These are phyloP conservation scores for Dendrobium huoshanense DNA, from an alignment of 106 monocot species.

Conservation along the genomic window DNA sequence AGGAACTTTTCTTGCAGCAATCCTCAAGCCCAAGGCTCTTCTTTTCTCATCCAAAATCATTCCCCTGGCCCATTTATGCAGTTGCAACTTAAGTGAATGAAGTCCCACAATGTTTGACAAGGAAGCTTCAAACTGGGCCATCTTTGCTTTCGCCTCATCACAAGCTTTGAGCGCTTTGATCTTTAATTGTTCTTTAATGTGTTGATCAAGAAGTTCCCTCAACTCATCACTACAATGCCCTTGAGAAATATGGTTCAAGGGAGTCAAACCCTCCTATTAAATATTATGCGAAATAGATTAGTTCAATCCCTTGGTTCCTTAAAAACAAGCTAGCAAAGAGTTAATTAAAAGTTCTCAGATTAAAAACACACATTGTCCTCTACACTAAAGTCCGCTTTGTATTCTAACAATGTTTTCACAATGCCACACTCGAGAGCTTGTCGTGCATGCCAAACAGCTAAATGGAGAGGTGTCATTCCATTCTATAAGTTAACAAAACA, in stretches of 20 bases:
- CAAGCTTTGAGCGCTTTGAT: slow-evolving; percentile 52
- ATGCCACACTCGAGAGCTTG: slow-evolving; percentile 40
- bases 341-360: neutral
- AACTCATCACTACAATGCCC: slow-evolving; percentile 39
- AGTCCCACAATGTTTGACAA: slow-evolving; percentile 75
- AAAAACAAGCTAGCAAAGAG: neutral
- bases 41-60: slow-evolving; percentile 96
- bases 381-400: slow-evolving; percentile 64
- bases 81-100: slow-evolving; percentile 61
- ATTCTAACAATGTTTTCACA: slow-evolving; percentile 56
- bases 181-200: slow-evolving; percentile 64
- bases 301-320: neutral
- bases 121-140: slow-evolving; percentile 75
- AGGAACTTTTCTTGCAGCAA: slow-evolving; percentile 60
- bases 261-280: slow-evolving; percentile 70
- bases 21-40: slow-evolving; percentile 62
- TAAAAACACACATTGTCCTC: slow-evolving; percentile 57
- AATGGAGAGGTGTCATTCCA: slow-evolving; percentile 94
- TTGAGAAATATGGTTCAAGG: slow-evolving; percentile 56
- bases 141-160: slow-evolving; percentile 48
- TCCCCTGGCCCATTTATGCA: slow-evolving; percentile 82
- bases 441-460: slow-evolving; percentile 88
- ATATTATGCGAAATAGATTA: neutral
- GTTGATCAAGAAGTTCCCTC: slow-evolving; percentile 37
- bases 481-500: slow-evolving; percentile 39